Evolutionary conservation across 2,329 filamentous ascomycete species (phyloP).

Genomic region (Bipolaris zeicola): DNA sequence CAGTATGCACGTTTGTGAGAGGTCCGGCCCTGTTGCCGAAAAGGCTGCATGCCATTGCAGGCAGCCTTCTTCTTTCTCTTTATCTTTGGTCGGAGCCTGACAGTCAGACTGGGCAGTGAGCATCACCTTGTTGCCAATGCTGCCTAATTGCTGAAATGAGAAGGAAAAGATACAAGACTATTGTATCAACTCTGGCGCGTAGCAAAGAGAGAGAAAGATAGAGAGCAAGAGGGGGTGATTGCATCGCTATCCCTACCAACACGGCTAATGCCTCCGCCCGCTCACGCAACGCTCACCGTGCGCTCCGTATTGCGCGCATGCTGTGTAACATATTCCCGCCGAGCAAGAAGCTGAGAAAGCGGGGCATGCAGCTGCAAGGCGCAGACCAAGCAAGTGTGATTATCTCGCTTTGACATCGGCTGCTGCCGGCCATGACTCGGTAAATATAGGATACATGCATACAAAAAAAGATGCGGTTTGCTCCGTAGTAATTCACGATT

Average conservation of each 20-base stretch:
- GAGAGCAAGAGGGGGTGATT: not conserved
- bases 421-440: slow-evolving; percentile 12
- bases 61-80: not conserved
- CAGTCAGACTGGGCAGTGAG: not conserved
- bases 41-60: slow-evolving; percentile 2
- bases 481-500: slow-evolving; percentile 7
- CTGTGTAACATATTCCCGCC: slow-evolving; percentile 13
- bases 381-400: not conserved
- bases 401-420: slow-evolving; percentile 1
- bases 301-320: slow-evolving; percentile 12
- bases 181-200: not conserved
- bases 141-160: not conserved
- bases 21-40: not conserved
- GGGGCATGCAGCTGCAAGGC: slow-evolving; percentile 2
- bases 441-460: not conserved
- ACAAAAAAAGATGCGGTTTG: not conserved
- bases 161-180: not conserved
- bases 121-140: not conserved
- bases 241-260: not conserved
- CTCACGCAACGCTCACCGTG: not conserved
- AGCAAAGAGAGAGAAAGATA: not conserved
- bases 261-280: slow-evolving; percentile 4
- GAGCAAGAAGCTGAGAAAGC: not conserved
- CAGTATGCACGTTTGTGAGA: slow-evolving; percentile 4
- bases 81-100: not conserved